A percentile compares a stretch with the other conserved stretches of the same genome.
These are phyloP conservation scores for Dactylellina cionopaga DNA, from an alignment of 2,329 filamentous ascomycete genomes.

Conservation along the genomic window DNA sequence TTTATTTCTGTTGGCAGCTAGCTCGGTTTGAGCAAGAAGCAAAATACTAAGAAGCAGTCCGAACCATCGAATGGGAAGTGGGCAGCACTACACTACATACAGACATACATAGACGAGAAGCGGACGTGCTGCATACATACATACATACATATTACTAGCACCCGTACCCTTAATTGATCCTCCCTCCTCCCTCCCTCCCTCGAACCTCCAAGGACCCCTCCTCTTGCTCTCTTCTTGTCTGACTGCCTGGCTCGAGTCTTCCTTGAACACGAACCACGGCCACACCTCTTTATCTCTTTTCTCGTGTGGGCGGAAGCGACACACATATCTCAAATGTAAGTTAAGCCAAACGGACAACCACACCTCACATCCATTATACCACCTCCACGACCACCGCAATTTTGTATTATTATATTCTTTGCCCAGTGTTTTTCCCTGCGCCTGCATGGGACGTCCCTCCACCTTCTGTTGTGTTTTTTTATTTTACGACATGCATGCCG, in stretches of 20 bases:
- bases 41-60: constrained; percentile 19
- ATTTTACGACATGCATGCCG: constrained; percentile 52
- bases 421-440: constrained; percentile 48
- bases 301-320: constrained; percentile 31
- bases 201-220: constrained; percentile 31
- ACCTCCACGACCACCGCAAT: constrained; percentile 24
- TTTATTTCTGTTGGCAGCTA: constrained; percentile 41
- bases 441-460: constrained; percentile 40
- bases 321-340: constrained; percentile 46
- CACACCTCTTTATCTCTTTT: constrained; percentile 6
- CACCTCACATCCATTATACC: constrained; percentile 19
- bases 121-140: constrained; percentile 49
- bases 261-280: constrained; percentile 41
- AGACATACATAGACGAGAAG: constrained; percentile 53
- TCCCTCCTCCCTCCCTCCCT: constrained; percentile 23
- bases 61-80: constrained; percentile 45
- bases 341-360: constrained; percentile 28
- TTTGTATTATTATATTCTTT: constrained; percentile 45
- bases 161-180: constrained; percentile 53
- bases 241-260: constrained; percentile 18
- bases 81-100: constrained; percentile 42
- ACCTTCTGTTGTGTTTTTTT: constrained; percentile 24
- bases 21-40: constrained; percentile 35
- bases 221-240: constrained; percentile 11
- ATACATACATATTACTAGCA: constrained; percentile 52